Conservation (phyloP, 345 rosid species). For the Salix purpurea region DNA sequence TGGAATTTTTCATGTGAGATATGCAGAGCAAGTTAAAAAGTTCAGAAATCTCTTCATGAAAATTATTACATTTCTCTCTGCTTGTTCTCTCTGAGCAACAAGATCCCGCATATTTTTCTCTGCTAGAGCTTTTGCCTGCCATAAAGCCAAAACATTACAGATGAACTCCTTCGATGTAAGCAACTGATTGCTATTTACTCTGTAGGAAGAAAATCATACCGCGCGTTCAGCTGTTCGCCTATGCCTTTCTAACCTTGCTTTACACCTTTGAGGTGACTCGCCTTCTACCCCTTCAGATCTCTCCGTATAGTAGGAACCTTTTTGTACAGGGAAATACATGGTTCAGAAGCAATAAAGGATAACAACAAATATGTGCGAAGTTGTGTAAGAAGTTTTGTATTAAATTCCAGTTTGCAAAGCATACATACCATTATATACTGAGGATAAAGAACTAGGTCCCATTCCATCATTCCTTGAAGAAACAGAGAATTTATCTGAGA, state of each 20-base stretch:
- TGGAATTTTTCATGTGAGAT: not conserved
- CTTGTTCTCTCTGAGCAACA: conserved; percentile 80
- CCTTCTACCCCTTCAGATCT: conserved; percentile 55
- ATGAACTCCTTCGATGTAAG: not conserved
- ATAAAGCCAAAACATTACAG: conserved; percentile 12
- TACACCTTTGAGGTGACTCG: conserved; percentile 94
- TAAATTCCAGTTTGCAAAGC: not conserved
- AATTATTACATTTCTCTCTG: conserved; percentile 68
- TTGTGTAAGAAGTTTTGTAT: not conserved
- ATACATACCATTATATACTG: conserved; percentile 51
- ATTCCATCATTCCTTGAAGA: conserved; percentile 47
- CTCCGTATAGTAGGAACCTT: conserved; percentile 29
- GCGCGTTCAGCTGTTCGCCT: conserved; percentile 90
- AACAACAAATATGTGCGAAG: not conserved
- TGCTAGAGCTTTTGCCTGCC: conserved; percentile 90
- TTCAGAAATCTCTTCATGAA: conserved; percentile 1
- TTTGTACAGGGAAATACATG: conserved; percentile 4
- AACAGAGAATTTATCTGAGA: conserved; percentile 55
- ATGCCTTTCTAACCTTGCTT: conserved; percentile 87
- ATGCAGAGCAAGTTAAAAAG: not conserved
- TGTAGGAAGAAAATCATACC: conserved; percentile 33
- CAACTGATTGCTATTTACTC: not conserved
- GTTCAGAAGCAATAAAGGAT: conserved; percentile 11
- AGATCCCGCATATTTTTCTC: conserved; percentile 96
- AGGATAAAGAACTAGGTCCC: conserved; percentile 41